A percentile compares a stretch with the other conserved stretches of the same genome.
Evolutionary conservation across 176 grass and related monocot species (phyloP).

Genomic region (Alopecurus myosuroides): DNA sequence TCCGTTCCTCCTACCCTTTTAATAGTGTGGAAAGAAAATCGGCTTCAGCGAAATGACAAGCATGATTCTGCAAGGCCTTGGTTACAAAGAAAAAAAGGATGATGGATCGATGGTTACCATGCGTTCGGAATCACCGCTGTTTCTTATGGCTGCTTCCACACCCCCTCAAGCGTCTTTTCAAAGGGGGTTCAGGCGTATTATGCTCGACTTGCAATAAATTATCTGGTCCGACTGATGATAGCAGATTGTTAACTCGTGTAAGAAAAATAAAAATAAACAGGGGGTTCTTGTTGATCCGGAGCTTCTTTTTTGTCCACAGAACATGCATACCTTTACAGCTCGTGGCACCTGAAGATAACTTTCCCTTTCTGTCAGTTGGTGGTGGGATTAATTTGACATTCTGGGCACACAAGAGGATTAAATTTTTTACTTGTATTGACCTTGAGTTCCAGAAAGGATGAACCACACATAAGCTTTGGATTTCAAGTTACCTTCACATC

Average conservation of each 20-base stretch:
- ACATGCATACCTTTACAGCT: neutral
- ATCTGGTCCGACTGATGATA: slow-evolving; percentile 9
- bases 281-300: neutral
- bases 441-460: neutral
- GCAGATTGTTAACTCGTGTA: neutral
- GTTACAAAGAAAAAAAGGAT: neutral
- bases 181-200: neutral
- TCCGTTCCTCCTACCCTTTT: neutral
- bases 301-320: neutral
- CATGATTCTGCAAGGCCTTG: neutral
- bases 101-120: no score
- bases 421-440: neutral
- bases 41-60: neutral
- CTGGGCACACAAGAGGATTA: neutral
- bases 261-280: neutral
- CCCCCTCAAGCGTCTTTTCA: slow-evolving; percentile 26
- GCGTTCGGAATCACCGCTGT: neutral
- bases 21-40: neutral
- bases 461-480: neutral
- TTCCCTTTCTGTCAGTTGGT: neutral
- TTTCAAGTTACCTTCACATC: slow-evolving; percentile 24
- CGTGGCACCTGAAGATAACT: neutral
- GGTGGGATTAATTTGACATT: neutral
- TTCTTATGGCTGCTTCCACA: neutral
- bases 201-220: slow-evolving; percentile 6